Base-by-base conservation (phyloP, 2,329 filamentous ascomycete genomes). In the Gaeumannomyces sp. region DNA sequence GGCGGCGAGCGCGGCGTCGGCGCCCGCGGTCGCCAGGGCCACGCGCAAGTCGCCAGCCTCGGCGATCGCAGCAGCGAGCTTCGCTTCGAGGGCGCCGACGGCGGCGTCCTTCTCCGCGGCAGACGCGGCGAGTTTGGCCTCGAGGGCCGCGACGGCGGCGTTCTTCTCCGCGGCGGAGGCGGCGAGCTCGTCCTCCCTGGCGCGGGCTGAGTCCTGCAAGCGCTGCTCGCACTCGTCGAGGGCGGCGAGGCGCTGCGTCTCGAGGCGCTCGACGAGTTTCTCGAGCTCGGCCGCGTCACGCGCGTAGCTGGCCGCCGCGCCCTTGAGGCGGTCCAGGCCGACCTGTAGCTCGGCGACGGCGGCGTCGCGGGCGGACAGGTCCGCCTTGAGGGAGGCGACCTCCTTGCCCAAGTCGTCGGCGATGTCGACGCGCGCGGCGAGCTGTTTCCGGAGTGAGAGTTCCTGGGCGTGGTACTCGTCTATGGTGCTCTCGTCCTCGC, bases 381-480 rank as follows among this genome's bases (percentile, higher is more conserved):
- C 64, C 16, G 25, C 61, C 59, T 70, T 68, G 45, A 82, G 72
- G 35, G 59, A 27, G 2, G 53, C 64, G 25, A 84, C 74, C 63
- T 84, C 78, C 38, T 69, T 72, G n/a, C 74, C 74, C 31, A 86
- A 72, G 0, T 72, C 74, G 38, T 84, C 80, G 77, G 83, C 83
- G 25, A 79, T 81, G 0, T 78, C 77, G 0, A 85, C 81, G 0
- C 84, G 78, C 0, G 82, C 79, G 13, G 78, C 76, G 4, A 88
- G 80, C 69, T 88, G 85, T 67, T 84, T 80, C 1, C 85, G 80
- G 16, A 89, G 76, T 0, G 81, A 82, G 0, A 77, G 73, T 73
- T 87, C 85, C 7, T 83, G 79, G 28, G 79, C 79, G 70, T 85
- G 84, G 72, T 86, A 85, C 73, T 88, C 83, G 70, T 88, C 85